phyloP scores from a whole-genome alignment of 2,329 filamentous ascomycete genomes.

The Exophiala lecanii-corni region DNA sequence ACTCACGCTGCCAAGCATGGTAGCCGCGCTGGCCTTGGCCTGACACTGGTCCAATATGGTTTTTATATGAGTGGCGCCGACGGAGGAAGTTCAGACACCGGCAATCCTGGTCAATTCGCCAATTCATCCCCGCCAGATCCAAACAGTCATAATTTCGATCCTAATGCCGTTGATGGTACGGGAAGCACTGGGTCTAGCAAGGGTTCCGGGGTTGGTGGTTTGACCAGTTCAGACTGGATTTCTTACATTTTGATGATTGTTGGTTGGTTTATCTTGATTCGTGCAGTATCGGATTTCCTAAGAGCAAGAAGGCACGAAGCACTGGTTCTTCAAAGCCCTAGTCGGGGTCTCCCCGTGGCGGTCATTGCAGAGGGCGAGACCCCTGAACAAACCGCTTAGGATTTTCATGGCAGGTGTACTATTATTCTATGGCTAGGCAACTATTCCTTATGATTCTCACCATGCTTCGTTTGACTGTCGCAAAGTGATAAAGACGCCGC shows the following conservation, averaged over 20 bases:
- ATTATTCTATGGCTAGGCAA: too few relatives aligned
- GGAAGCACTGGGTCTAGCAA: slow-evolving; percentile 14
- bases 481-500: too few relatives aligned
- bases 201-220: slow-evolving; percentile 13
- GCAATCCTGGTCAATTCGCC: slow-evolving; percentile 34
- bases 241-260: slow-evolving; percentile 94
- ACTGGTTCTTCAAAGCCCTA: slow-evolving; percentile 86
- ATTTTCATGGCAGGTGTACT: too few relatives aligned
- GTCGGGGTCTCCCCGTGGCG: slow-evolving; percentile 76
- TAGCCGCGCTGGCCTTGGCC: slow-evolving; percentile 85
- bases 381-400: slow-evolving; percentile 68
- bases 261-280: slow-evolving; percentile 95
- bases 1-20: slow-evolving; percentile 98
- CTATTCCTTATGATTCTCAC: too few relatives aligned
- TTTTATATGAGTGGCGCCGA: slow-evolving; percentile 80
- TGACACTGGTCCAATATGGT: slow-evolving; percentile 93
- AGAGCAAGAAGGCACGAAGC: slow-evolving; percentile 86
- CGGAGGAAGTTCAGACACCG: slow-evolving; percentile 49
- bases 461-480: too few relatives aligned
- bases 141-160: slow-evolving; percentile 84
- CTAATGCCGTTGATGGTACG: slow-evolving; percentile 52
- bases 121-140: slow-evolving; percentile 73
- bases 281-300: slow-evolving; percentile 87
- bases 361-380: slow-evolving; percentile 83
- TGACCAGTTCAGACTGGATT: slow-evolving; percentile 63